Evolutionary conservation across 495 filamentous ascomycete genomes (phyloP).

Genomic region (Tirmania nivea): DNA sequence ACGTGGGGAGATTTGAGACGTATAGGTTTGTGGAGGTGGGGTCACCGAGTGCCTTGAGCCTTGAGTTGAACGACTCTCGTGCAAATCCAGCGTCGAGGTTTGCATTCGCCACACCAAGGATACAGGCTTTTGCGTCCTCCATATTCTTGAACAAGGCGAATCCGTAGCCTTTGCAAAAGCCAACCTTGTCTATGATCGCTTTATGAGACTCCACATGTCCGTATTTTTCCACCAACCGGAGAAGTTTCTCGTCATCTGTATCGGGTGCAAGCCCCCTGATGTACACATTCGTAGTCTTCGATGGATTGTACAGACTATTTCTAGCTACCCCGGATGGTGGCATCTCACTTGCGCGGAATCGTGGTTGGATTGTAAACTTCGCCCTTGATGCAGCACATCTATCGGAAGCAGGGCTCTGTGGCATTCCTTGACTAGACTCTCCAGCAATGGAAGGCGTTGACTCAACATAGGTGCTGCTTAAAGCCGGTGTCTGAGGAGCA

Average conservation of each 20-base stretch:
- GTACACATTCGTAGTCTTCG: slow-evolving; percentile 82
- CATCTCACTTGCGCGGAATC: slow-evolving; percentile 64
- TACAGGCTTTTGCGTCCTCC: slow-evolving; percentile 79
- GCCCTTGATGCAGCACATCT: slow-evolving; percentile 33
- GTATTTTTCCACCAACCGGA: slow-evolving; percentile 63
- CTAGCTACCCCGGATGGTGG: slow-evolving; percentile 55
- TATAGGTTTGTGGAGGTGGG: slow-evolving; percentile 82
- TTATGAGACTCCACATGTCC: slow-evolving; percentile 84
- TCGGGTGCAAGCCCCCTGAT: slow-evolving; percentile 86
- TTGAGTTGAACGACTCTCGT: slow-evolving; percentile 81
- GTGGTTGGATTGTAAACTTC: slow-evolving; percentile 71
- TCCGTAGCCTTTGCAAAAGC: slow-evolving; percentile 90
- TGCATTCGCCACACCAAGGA: slow-evolving; percentile 79
- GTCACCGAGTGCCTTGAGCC: slow-evolving; percentile 80
- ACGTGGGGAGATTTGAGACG: slow-evolving; percentile 78
- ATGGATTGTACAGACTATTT: slow-evolving; percentile 76
- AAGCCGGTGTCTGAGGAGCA: slow-evolving; percentile 12
- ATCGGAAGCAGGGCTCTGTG: slow-evolving; percentile 25
- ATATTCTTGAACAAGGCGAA: slow-evolving; percentile 85
- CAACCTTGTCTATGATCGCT: slow-evolving; percentile 86
- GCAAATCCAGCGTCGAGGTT: slow-evolving; percentile 97
- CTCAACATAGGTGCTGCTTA: slow-evolving; percentile 5
- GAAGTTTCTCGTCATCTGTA: slow-evolving; percentile 76
- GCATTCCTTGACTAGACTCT: background rate
- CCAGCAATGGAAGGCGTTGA: slow-evolving; percentile 13